Evolutionary conservation across 768 basidiomycete genomes (phyloP).

Genomic region (Suillus lakei): DNA sequence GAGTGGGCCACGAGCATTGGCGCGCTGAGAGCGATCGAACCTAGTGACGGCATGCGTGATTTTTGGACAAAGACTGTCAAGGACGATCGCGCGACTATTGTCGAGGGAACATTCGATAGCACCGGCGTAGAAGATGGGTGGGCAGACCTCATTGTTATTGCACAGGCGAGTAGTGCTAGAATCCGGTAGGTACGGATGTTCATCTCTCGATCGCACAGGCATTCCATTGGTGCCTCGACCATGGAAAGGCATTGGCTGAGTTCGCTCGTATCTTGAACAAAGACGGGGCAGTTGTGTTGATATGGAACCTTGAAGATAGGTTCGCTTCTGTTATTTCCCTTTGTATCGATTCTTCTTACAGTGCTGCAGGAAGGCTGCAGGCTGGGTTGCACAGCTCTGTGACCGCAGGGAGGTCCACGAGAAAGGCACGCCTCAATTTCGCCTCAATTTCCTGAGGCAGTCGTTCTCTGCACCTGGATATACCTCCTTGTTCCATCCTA

Average conservation of each 20-base stretch:
- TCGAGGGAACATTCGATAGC: constrained; percentile 71
- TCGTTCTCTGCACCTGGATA: constrained; percentile 70
- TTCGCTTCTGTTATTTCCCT: constrained; percentile 26
- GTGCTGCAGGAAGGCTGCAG: constrained; percentile 51
- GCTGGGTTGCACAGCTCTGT: constrained; percentile 77
- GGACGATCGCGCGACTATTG: constrained; percentile 55
- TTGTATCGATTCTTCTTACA: neutral
- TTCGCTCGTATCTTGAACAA: constrained; percentile 83
- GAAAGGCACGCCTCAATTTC: constrained; percentile 80
- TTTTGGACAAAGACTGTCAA: constrained; percentile 61
- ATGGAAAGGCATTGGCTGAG: constrained; percentile 70
- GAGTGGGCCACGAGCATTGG: constrained; percentile 55
- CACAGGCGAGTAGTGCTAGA: constrained; percentile 53
- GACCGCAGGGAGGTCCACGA: constrained; percentile 73
- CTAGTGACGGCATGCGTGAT: constrained; percentile 84
- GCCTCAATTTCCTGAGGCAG: constrained; percentile 72
- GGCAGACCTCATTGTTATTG: constrained; percentile 82
- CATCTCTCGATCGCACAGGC: constrained; percentile 53
- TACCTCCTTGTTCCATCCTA: constrained; percentile 57
- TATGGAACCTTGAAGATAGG: constrained; percentile 94
- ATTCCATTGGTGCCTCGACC: constrained; percentile 92
- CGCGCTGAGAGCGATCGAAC: constrained; percentile 75
- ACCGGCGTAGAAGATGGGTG: constrained; percentile 63
- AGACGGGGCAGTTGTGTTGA: constrained; percentile 64
- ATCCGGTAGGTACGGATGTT: neutral